Evolutionary conservation across 441 rosid species (phyloP), one percentile per base, ranked within the genome.

Genomic region (Breynia disticha): DNA sequence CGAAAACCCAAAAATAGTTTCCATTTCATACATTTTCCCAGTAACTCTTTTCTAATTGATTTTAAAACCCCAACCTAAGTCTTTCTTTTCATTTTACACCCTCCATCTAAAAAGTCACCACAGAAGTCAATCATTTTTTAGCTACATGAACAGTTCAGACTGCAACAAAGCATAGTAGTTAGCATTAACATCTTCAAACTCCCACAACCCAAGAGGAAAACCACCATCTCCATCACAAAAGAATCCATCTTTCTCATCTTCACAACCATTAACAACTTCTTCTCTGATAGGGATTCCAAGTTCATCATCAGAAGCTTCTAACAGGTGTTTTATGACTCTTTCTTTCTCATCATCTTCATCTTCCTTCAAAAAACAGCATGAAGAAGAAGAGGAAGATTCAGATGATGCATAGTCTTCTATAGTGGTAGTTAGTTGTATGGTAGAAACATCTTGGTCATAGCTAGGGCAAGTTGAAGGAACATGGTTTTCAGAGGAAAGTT

Each of bases 221-320:
- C 69, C 76, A 49, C 67, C 80, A 58, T 71, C 73, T 8, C 53
- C 77, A n/a, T 52, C 65, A 37, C 55, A 54, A 20, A 62, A 54
- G 48, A 55, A 44, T 7, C 57, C 66, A 18, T 52, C 62, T 19
- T 20, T 74, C 0, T 61, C 68, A 13, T 20, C 41, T 1, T 16
- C 60, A 20, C 11, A 16, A 47, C 17, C 70, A 9, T 35, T 51
- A 2, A 20, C 57, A 12, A 58, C 69, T 14, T 69, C 74, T 32
- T 69, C 74, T 22, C 55, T 64, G 42, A 71, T 76, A 11, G 91
- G 97, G 16, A 88, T 78, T 45, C 95, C 97, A 12, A 88, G 91
- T 70, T 88, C 97, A 50, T 88, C 97, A 28, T 83, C 97, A 0
- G 94, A 83, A 0, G 97, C 97, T 77, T 85, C 86, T 1, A 81